Percentiles rank a stretch among this genome's conserved stretches.
These are phyloP conservation scores for Cercospora berteroae DNA, from an alignment of 2,329 filamentous ascomycete species.

Conservation along the genomic window DNA sequence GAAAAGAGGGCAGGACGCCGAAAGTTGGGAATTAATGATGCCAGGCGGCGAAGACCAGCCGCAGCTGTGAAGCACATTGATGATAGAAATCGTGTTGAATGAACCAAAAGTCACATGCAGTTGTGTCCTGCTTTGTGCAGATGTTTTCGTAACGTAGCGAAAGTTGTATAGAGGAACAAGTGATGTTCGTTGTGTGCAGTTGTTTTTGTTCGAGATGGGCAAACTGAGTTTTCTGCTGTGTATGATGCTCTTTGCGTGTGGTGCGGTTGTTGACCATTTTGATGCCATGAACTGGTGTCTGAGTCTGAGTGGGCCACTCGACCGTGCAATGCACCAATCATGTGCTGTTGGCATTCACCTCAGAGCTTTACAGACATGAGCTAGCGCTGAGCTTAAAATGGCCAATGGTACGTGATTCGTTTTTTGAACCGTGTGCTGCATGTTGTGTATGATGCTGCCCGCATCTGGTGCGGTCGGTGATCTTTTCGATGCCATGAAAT, in stretches of 20 bases:
- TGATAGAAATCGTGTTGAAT: background rate
- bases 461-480: no score
- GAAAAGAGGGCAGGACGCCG: conserved; percentile 1
- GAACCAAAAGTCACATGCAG: background rate
- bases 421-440: no score
- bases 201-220: background rate
- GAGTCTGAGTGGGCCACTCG: background rate
- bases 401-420: no score
- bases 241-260: background rate
- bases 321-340: no score
- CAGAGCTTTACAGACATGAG: background rate
- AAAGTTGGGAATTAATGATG: background rate
- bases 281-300: background rate
- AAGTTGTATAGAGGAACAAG: conserved; percentile 10
- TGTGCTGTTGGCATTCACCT: no score
- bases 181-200: background rate
- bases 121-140: background rate
- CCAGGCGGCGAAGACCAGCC: background rate
- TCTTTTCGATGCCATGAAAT: no score
- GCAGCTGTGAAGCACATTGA: background rate
- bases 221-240: background rate
- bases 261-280: background rate
- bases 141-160: conserved; percentile 2
- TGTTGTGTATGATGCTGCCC: no score
- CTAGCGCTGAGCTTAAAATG: background rate